These are phyloP conservation scores for Calonectria honghensis DNA, from an alignment of 2,329 filamentous ascomycete genomes.

Conservation along the genomic window DNA sequence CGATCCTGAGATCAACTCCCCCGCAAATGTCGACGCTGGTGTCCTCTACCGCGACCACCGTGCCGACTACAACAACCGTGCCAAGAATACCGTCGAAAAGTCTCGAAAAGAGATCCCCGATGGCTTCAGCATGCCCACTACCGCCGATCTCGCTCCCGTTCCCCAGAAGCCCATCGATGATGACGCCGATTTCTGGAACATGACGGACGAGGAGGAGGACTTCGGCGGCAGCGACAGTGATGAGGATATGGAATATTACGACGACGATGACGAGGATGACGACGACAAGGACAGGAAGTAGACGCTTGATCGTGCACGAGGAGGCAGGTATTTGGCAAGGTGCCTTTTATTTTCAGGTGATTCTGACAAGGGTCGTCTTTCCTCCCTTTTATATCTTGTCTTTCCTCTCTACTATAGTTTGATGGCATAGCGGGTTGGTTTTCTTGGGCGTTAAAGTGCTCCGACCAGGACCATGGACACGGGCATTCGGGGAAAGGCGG, in stretches of 20 bases:
- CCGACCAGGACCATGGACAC: conserved; percentile 43
- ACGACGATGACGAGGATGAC: conserved; percentile 75
- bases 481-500: conserved; percentile 40
- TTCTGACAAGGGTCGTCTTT: neutral
- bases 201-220: conserved; percentile 84
- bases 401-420: conserved; percentile 44
- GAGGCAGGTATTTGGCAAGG: conserved; percentile 14
- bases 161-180: conserved; percentile 78
- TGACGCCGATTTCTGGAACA: conserved; percentile 89
- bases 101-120: conserved; percentile 88
- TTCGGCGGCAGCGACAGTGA: conserved; percentile 85
- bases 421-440: conserved; percentile 52
- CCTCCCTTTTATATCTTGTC: conserved; percentile 32
- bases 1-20: conserved; percentile 93
- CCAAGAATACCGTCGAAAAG: conserved; percentile 80
- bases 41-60: conserved; percentile 87
- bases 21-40: conserved; percentile 95
- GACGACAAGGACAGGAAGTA: conserved; percentile 64
- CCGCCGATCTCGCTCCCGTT: conserved; percentile 75
- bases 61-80: conserved; percentile 80
- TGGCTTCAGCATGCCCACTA: conserved; percentile 88
- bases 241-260: conserved; percentile 76
- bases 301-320: conserved; percentile 29
- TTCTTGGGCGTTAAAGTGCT: conserved; percentile 49
- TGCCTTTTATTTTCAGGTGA: neutral